Conservation (phyloP, 805 yeast species). For the Teunomyces atbi region DNA sequence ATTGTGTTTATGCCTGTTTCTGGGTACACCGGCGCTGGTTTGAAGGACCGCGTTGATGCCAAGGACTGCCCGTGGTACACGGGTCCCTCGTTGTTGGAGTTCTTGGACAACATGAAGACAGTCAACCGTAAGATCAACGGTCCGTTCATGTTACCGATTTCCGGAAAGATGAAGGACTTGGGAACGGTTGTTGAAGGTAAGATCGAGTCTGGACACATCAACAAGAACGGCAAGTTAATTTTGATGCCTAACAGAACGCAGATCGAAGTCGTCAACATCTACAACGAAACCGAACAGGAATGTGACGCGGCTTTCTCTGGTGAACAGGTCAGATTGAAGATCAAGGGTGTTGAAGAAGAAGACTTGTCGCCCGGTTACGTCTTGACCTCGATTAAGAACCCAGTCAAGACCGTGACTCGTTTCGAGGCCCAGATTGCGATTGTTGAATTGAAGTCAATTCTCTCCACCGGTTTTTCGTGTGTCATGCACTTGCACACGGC, state of each 20-base stretch:
- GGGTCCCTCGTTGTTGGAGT: constrained; percentile 92
- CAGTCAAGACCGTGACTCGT: constrained; percentile 85
- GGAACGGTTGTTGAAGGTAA: constrained; percentile 99
- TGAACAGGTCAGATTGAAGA: constrained; percentile 91
- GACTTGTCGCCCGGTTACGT: constrained; percentile 92
- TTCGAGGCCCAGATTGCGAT: constrained; percentile 97
- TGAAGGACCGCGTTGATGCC: constrained; percentile 77
- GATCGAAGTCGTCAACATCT: constrained; percentile 84
- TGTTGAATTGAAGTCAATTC: constrained; percentile 91
- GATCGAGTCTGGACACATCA: constrained; percentile 92
- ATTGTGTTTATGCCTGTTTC: constrained; percentile 95
- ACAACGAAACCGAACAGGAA: constrained; percentile 94
- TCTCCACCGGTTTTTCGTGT: constrained; percentile 94
- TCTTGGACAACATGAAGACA: constrained; percentile 76
- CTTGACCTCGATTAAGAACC: constrained; percentile 78
- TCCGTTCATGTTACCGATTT: constrained; percentile 95
- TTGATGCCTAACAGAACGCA: constrained; percentile 89
- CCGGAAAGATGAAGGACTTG: constrained; percentile 93
- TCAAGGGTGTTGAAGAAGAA: constrained; percentile 97
- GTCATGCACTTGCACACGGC: constrained; percentile 99
- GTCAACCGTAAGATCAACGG: constrained; percentile 86
- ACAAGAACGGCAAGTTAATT: constrained; percentile 70
- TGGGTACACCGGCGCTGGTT: constrained; percentile 95
- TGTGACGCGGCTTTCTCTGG: constrained; percentile 89
- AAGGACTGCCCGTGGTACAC: constrained; percentile 86